Evolutionary conservation across 2,329 filamentous ascomycete species (phyloP), one percentile per base, ranked within the genome.

Genomic region (Epichloe uncinata): DNA sequence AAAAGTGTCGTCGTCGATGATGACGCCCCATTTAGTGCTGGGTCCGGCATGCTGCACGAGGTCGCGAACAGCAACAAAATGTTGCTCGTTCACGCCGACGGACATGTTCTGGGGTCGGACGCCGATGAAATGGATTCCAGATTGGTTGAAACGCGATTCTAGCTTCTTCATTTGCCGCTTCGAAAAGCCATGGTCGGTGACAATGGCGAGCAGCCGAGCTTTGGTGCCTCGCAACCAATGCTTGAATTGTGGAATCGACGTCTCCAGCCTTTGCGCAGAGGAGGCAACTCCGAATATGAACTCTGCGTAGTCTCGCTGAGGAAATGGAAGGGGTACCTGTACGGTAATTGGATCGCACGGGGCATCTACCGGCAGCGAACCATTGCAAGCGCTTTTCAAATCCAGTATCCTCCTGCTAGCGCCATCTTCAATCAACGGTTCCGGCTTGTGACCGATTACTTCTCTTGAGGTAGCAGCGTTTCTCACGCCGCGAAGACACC

Each of bases 1-100:
- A 81, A 61, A 82, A 82, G 79, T 82, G 56, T 82, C 79, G 57
- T 82, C 79, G 57, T 82, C 78, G 37, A 82, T 70, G 45, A 82
- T 66, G 43, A 71, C 73, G 13, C 73, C 69, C 78, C 79, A 82
- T 34, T 67, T 64, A 0, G 76, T 78, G 13, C 67, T 57, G 0
- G 69, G 61, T 9, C 63, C 69, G 34, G 66, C 60, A 46, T 71
- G 64, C 22, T 68, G 59, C 22, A 76, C 62, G 52, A 81, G 68
- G 37, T 74, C 67, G 30, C 70, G 65, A 8, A 81, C 61, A 12
- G 81, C 68, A 12, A 74, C 69, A 58, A 81, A 81, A 58, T 81
- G 78, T 38, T 77, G 75, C 53, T 78, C 70, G 42, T 77, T 73
- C 30, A 74, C 69, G 3, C 61, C 64, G 34, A 68, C 66, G 4